Base-by-base conservation (phyloP, 352 stramenopile species). In the Phytophthora idaei region DNA sequence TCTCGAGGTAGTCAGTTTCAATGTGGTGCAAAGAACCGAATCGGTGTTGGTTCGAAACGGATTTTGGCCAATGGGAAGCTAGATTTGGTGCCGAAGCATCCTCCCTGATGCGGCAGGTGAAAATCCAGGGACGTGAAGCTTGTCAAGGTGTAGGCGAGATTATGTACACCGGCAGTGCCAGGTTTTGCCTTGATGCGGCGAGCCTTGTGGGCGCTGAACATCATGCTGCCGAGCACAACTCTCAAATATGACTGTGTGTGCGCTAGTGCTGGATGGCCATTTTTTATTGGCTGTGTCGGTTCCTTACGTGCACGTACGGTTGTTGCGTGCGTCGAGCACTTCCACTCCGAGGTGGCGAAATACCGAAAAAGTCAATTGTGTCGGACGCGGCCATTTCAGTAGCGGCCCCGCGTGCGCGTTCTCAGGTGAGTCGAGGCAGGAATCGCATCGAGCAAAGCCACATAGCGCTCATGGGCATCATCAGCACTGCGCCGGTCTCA, bases 61-160 rank as follows among this genome's bases (percentile, higher is more conserved):
- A 12, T 73, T 69, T 67, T 37, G 45, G 12, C 66, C 67, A 74
- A 74, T 74, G 8, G 27, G 36, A n/a, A 42, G 36, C 36, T n/a
- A 5, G 36, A n/a, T 7, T 7, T 54, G 5, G 21, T 21, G 25
- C 36, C 5, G 17, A 48, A 28, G 49, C 54, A 64, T 64, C 61
- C 17, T 42, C 11, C 53, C 57, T 54, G 31, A 45, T 51, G 17
- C 17, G 17, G 17, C 49, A 55, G 32, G 21, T 25, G 51, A 63
- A 68, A 68, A 68, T 68, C 61, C 61, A 68, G 61, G 27, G 5
- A 25, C 17, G 10, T 25, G 10, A 36, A 27, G 36, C 27, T 39
- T 12, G 17, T 32, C 25, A 54, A 54, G 47, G 27, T 34, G n/a
- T 45, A 31, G n/a, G 15, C 52, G 3, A 59, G 52, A 59, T 7